A percentile compares a stretch with the other conserved stretches of the same genome.
These are phyloP conservation scores for Polyplosphaeria fusca DNA, from an alignment of 495 filamentous ascomycete species.

Conservation along the genomic window DNA sequence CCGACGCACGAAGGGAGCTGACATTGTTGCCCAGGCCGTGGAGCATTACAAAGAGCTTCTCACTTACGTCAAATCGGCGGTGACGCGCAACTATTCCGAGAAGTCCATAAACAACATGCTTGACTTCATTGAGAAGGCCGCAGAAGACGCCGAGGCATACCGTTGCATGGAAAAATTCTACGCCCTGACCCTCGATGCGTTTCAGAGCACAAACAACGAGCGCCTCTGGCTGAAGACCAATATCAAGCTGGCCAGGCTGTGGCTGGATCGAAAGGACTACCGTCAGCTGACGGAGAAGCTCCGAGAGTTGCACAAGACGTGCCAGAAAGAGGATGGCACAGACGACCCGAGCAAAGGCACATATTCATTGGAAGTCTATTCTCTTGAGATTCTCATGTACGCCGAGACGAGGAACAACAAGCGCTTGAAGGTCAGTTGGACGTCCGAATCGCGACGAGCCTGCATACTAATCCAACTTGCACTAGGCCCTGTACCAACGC, in stretches of 20 bases:
- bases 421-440: slow-evolving; percentile 67
- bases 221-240: slow-evolving; percentile 97
- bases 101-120: slow-evolving; percentile 99
- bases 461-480: slow-evolving; percentile 28
- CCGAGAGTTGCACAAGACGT: slow-evolving; percentile 82
- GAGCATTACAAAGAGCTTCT: slow-evolving; percentile 93
- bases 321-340: slow-evolving; percentile 80
- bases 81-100: slow-evolving; percentile 97
- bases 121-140: slow-evolving; percentile 92
- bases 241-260: slow-evolving; percentile 89
- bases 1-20: too few relatives aligned
- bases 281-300: slow-evolving; percentile 75
- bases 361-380: slow-evolving; percentile 92
- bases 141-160: slow-evolving; percentile 73
- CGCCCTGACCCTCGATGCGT: slow-evolving; percentile 83
- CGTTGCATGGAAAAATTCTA: slow-evolving; percentile 96
- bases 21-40: slow-evolving; percentile 83
- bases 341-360: slow-evolving; percentile 97
- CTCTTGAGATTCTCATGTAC: slow-evolving; percentile 98
- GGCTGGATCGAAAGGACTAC: slow-evolving; percentile 89
- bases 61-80: slow-evolving; percentile 94
- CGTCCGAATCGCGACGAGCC: neutral
- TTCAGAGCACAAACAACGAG: slow-evolving; percentile 97
- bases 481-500: slow-evolving; percentile 73
- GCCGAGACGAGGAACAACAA: slow-evolving; percentile 96